Evolutionary conservation across 306 rosid genomes (phyloP), one percentile per base, ranked within the genome.

Genomic region (Alnus glutinosa): DNA sequence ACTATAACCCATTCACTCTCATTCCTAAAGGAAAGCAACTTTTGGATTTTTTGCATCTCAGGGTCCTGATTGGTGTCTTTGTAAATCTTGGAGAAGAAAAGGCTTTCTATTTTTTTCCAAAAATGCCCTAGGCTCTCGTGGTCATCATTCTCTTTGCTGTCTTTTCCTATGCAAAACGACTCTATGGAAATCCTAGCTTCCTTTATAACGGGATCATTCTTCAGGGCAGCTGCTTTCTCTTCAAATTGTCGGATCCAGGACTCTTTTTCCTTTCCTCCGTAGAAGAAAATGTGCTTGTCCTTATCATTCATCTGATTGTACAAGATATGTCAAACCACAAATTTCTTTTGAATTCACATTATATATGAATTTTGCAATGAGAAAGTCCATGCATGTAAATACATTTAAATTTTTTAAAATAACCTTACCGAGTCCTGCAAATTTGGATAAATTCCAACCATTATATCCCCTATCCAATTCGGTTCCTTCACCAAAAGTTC

Each of bases 201-300:
- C 63, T 89, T 91, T 0, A 91, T 6, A 4, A 42, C 0, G 2
- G 86, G 66, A 13, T 92, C 92, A 4, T 84, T 85, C 15, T 67
- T 67, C 5, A 92, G 28, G 12, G 67, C 69, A 1, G 61, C 78
- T 0, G 80, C 92, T 30, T 75, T 83, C 74, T 83, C 86, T 0
- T 79, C 83, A 73, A 90, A 89, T 51, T 86, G 79, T 15, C 90
- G 88, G 50, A 92, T 70, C 94, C 92, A 88, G n/a, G n/a, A n/a
- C 0, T 77, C 83, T 2, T 80, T 77, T 82, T 84, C 89, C 3
- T 82, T 70, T 3, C 95, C 93, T 23, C 97, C 93, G 9, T 90
- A 89, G 72, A 89, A 86, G 83, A 92, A 75, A 10, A 90, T 86
- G 57, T 79, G 78, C 61, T 79, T 92, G 0, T 82, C 79, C 81